Percentiles rank a stretch among this genome's conserved stretches.
Conservation (phyloP, 1,284 basidiomycete genomes). For the Microbotryum lychnidis-dioicae region DNA sequence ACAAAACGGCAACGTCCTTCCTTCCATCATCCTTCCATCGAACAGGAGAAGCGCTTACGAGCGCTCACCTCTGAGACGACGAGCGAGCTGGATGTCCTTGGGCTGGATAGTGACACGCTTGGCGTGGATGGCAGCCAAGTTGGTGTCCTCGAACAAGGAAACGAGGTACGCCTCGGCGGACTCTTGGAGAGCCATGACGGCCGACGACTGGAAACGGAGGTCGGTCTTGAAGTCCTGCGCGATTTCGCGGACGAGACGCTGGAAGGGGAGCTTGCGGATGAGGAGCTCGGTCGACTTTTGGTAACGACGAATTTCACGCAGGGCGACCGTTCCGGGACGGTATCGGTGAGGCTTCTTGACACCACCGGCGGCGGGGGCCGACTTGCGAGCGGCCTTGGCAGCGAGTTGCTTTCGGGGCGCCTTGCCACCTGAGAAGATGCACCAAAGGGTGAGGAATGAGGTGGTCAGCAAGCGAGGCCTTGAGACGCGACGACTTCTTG, state of each 20-base stretch:
- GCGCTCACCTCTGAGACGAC: slow-evolving; percentile 53
- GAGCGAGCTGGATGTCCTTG: slow-evolving; percentile 58
- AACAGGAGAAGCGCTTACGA: slow-evolving; percentile 48
- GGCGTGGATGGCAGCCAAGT: slow-evolving; percentile 47
- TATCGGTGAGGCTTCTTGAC: slow-evolving; percentile 63
- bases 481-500: slow-evolving; percentile 24
- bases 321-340: slow-evolving; percentile 36
- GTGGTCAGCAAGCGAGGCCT: slow-evolving; percentile 20
- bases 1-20: neutral
- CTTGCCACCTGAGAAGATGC: slow-evolving; percentile 42
- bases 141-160: slow-evolving; percentile 63
- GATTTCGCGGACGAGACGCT: slow-evolving; percentile 33
- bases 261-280: slow-evolving; percentile 37
- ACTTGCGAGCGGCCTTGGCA: slow-evolving; percentile 48
- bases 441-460: slow-evolving; percentile 21
- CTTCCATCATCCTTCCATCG: no score
- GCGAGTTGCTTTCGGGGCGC: slow-evolving; percentile 50
- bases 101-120: slow-evolving; percentile 58
- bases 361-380: slow-evolving; percentile 73
- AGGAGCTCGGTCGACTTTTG: slow-evolving; percentile 38
- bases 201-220: slow-evolving; percentile 82
- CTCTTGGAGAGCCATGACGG: slow-evolving; percentile 59
- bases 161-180: slow-evolving; percentile 77
- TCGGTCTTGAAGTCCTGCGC: slow-evolving; percentile 50
- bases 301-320: slow-evolving; percentile 35